phyloP scores from a whole-genome alignment of 2,329 filamentous ascomycete species.

The Zalaria obscura region DNA sequence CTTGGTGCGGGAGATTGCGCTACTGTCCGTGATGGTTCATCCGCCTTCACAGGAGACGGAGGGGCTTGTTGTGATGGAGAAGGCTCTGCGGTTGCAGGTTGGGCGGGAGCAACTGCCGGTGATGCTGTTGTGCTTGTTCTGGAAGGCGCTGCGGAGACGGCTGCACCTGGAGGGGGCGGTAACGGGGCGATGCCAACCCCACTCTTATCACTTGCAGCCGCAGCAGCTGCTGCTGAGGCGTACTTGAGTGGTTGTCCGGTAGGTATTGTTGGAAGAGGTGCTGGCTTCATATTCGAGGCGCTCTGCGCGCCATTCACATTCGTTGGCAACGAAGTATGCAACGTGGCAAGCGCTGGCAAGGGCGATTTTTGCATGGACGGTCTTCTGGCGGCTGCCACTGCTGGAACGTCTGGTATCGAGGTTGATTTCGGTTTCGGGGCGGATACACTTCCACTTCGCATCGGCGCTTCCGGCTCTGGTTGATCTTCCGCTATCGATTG shows the following conservation, averaged over 20 bases:
- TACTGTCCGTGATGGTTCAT: constrained; percentile 9
- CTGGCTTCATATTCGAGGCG: constrained; percentile 70
- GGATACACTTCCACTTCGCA: constrained; percentile 11
- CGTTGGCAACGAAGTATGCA: constrained; percentile 59
- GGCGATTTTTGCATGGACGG: constrained; percentile 91
- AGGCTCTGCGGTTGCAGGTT: constrained; percentile 27
- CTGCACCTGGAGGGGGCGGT: constrained; percentile 66
- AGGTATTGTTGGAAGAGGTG: constrained; percentile 67
- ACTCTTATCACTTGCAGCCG: constrained; percentile 79
- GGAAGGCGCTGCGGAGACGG: constrained; percentile 26
- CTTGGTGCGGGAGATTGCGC: constrained; percentile 7
- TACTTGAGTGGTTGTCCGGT: constrained; percentile 91
- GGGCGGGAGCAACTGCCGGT: constrained; percentile 34
- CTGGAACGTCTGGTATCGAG: constrained; percentile 40
- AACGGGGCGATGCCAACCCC: constrained; percentile 82
- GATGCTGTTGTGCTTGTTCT: constrained; percentile 46
- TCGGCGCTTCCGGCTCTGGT: constrained; percentile 39
- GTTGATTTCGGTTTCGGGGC: constrained; percentile 40
- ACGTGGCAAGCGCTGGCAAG: constrained; percentile 76
- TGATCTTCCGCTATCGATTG: constrained; percentile 80
- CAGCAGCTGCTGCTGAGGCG: constrained; percentile 86
- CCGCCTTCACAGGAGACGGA: constrained; percentile 11
- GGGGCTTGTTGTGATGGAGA: constrained; percentile 15
- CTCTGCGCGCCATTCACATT: constrained; percentile 46
- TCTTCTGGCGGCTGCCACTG: constrained; percentile 44